Evolutionary conservation across 306 rosid species (phyloP).

Genomic region (Fagus sylvatica): DNA sequence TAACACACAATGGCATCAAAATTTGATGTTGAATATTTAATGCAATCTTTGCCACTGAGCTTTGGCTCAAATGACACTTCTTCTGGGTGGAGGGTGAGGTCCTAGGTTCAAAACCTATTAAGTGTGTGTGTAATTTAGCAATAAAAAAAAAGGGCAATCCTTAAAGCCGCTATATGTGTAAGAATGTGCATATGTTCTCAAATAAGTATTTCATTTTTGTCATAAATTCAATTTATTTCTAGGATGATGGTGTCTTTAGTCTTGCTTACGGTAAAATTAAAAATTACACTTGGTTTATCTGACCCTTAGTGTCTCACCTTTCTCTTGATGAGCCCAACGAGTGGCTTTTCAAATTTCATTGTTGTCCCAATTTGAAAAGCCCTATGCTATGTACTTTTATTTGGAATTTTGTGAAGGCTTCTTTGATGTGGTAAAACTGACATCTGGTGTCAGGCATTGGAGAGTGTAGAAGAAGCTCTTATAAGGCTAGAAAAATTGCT

Average conservation of each 20-base stretch:
- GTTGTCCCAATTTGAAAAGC: background rate
- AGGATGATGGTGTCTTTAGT: background rate
- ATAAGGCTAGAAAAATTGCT: constrained; percentile 87
- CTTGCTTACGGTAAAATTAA: background rate
- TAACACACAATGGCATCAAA: background rate
- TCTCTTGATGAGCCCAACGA: background rate
- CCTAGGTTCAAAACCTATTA: no score
- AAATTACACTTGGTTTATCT: background rate
- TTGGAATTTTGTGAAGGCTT: constrained; percentile 15
- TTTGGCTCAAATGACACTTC: no score
- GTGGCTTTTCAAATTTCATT: background rate
- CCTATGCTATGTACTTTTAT: constrained; percentile 20
- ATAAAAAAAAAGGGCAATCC: no score
- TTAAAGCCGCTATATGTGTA: background rate
- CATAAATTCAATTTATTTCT: background rate
- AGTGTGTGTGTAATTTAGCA: no score
- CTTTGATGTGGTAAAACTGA: constrained; percentile 22
- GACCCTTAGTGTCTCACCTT: background rate
- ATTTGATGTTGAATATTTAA: background rate
- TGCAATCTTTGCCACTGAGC: background rate
- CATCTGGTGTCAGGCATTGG: constrained; percentile 70
- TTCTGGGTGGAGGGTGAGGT: no score
- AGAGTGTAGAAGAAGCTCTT: constrained; percentile 86
- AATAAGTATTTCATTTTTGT: background rate
- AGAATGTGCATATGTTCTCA: background rate